Base-by-base conservation (phyloP, 163 green algal genomes). In the Scenedesmus sp. region DNA sequence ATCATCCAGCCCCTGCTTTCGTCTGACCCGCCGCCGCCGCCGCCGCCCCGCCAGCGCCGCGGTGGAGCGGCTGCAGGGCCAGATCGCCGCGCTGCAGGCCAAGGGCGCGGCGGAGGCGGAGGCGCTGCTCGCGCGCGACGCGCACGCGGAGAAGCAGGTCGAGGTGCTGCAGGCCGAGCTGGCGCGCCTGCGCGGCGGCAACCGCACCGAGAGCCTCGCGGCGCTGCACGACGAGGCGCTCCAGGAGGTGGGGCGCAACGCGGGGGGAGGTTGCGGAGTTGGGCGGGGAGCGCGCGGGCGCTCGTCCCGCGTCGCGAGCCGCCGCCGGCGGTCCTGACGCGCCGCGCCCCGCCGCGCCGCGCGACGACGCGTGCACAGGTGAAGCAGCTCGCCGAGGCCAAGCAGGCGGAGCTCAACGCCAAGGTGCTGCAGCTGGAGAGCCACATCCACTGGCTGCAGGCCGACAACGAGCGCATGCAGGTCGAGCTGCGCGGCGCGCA, bases 361-460 rank as follows among this genome's bases (percentile, higher is more conserved):
- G n/a, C n/a, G n/a, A n/a, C n/a, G n/a, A n/a, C 11, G 17, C 20
- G 14, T 17, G 15, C 29, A 1, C 53, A 82, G 75, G 54, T 82
- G 63, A 26, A 54, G 10, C 48, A 83, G 45, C 39, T 64, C 54
- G 82, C 82, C 13, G 80, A 89, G 48, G 71, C 79, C 45, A 83
- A 86, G 62, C 74, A 89, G 60, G 87, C 87, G 4, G 85, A 87
- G 65, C 85, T 91, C 14, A 91, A 91, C 53, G 87, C 87, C 10
- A 75, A 75, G 50, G 74, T 89, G 58, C 75, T 90, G 63, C 79
- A 80, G 6, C 80, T 91, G 24, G 80, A 91, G 80, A 85, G 70
- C 34, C 83, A 87, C 39, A 87, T 88, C 72, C 84, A 89, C 77
- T 89, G 84, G 84, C 77, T 89, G 50, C 44, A 51, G 11, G 82